These are phyloP conservation scores for Aristolochia fimbriata DNA, from an alignment of 164 flowering plant species.

Conservation along the genomic window DNA sequence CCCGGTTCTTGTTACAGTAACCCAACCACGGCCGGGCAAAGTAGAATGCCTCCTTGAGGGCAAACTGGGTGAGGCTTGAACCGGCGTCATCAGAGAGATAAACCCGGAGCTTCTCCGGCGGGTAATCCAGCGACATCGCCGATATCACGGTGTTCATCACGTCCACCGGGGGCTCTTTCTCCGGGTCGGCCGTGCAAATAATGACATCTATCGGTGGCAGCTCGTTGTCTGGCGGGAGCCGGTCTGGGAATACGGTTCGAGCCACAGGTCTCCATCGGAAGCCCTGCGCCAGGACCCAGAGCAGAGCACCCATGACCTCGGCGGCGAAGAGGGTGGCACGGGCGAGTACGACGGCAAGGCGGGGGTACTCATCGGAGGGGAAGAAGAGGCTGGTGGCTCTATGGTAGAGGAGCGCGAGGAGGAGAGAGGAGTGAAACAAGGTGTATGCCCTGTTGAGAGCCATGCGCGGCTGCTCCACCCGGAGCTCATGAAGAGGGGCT, in stretches of 20 bases:
- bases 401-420: conserved; percentile 11
- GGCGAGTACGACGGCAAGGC: conserved; percentile 2
- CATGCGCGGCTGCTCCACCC: conserved; percentile 3
- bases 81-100: conserved; percentile 70
- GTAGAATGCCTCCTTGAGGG: conserved; percentile 26
- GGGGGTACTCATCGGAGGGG: background rate
- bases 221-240: conserved; percentile 22
- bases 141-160: conserved; percentile 74
- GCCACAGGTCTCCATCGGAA: conserved; percentile 40
- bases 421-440: background rate
- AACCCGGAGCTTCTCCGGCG: conserved; percentile 48
- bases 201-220: conserved; percentile 49
- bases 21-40: conserved; percentile 55
- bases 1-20: conserved; percentile 37
- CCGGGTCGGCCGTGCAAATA: conserved; percentile 54
- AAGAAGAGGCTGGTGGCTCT: conserved; percentile 3
- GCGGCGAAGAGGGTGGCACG: conserved; percentile 29
- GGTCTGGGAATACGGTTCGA: conserved; percentile 33
- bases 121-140: conserved; percentile 59
- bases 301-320: conserved; percentile 36
- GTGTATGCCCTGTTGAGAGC: conserved; percentile 4
- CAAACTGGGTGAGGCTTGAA: conserved; percentile 29
- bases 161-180: conserved; percentile 38
- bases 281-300: conserved; percentile 33
- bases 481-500: background rate